Conservation (phyloP, 2,329 filamentous ascomycete species). For the Fusarium sp. region DNA sequence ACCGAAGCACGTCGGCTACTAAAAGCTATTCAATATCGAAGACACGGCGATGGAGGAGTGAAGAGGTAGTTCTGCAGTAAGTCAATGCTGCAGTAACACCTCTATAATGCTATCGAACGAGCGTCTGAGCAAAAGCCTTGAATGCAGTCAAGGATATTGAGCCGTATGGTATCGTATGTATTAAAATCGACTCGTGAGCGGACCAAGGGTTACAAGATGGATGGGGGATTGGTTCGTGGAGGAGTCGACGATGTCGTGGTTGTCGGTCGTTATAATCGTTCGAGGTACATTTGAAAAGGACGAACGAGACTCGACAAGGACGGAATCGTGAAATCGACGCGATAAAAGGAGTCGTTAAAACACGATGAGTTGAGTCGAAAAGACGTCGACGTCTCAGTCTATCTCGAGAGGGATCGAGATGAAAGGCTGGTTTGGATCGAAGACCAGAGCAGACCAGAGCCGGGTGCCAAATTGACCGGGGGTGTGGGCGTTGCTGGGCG, state of each 20-base stretch:
- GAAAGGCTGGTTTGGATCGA: constrained; percentile 24
- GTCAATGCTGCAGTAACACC: constrained; percentile 51
- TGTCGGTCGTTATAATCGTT: constrained; percentile 51
- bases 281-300: constrained; percentile 50
- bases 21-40: constrained; percentile 45
- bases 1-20: constrained; percentile 37
- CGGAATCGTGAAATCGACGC: constrained; percentile 27
- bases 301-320: constrained; percentile 42
- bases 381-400: constrained; percentile 33
- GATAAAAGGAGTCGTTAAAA: constrained; percentile 34
- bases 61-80: constrained; percentile 48
- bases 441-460: constrained; percentile 24
- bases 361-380: constrained; percentile 32
- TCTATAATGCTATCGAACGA: constrained; percentile 36
- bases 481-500: constrained; percentile 45
- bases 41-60: constrained; percentile 38
- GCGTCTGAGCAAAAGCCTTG: constrained; percentile 20
- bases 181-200: constrained; percentile 26
- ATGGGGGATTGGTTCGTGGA: constrained; percentile 38
- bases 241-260: constrained; percentile 46
- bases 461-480: constrained; percentile 42
- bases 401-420: constrained; percentile 39
- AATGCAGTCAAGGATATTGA: constrained; percentile 7
- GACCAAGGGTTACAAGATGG: constrained; percentile 29
- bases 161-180: constrained; percentile 20